Conservation (phyloP, 805 yeast species). For the Yamadazyma kitorensis region DNA sequence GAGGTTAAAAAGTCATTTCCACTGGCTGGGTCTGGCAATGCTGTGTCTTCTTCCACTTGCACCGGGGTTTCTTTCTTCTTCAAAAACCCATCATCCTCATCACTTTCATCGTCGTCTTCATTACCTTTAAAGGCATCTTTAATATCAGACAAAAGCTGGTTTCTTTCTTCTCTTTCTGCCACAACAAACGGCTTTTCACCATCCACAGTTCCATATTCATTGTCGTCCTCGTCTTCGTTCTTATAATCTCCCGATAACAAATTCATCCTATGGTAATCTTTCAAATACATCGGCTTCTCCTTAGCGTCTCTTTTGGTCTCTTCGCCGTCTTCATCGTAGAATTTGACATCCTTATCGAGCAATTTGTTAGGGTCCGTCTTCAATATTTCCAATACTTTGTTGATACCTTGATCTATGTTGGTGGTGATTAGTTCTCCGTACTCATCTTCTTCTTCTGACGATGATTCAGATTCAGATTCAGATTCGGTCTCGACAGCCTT, state of each 20-base stretch:
- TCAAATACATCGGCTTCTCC: conserved; percentile 72
- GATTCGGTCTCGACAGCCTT: conserved; percentile 11
- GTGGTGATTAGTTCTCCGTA: conserved; percentile 84
- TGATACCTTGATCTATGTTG: conserved; percentile 78
- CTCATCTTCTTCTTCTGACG: conserved; percentile 86
- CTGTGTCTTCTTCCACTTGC: conserved; percentile 22
- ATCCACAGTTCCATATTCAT: conserved; percentile 42
- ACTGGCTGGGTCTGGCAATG: conserved; percentile 62
- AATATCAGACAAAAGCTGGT: conserved; percentile 72
- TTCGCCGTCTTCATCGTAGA: conserved; percentile 64
- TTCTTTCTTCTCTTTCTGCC: conserved; percentile 74
- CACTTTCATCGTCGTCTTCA: conserved; percentile 43
- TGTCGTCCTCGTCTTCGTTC: conserved; percentile 51
- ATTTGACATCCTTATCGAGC: conserved; percentile 65
- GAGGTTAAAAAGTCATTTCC: conserved; percentile 70
- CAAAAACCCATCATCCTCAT: conserved; percentile 50
- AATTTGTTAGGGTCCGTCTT: conserved; percentile 63
- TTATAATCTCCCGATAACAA: conserved; percentile 64
- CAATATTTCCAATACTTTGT: conserved; percentile 67
- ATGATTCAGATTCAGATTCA: conserved; percentile 18
- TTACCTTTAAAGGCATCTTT: conserved; percentile 57
- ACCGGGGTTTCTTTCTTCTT: conserved; percentile 48
- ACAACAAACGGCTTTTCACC: conserved; percentile 68
- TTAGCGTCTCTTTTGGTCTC: conserved; percentile 20
- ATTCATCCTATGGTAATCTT: conserved; percentile 88